phyloP scores from a whole-genome alignment of 257 asterid species.

The Nicotiana noctiflora region DNA sequence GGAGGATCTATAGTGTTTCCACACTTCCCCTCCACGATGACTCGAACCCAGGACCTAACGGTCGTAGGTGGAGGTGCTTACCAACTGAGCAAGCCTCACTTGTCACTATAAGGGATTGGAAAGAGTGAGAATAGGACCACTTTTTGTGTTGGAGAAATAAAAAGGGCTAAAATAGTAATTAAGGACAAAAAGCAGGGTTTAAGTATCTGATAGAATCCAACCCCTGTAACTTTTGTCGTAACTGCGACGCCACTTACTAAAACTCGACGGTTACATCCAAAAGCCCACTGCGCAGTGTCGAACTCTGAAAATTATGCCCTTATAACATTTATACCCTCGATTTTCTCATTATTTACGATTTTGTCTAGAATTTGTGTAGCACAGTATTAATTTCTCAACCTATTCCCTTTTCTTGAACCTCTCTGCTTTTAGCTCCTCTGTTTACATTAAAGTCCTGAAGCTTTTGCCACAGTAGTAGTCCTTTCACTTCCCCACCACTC shows the following conservation, averaged over 20 bases:
- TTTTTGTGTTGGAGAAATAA: neutral
- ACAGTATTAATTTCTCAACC: neutral
- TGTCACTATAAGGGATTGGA: no score
- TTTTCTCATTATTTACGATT: neutral
- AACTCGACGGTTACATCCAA: slow-evolving; percentile 6
- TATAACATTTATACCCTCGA: neutral
- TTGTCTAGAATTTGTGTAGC: neutral
- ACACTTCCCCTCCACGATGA: no score
- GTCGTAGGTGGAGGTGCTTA: no score
- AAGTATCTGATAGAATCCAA: neutral
- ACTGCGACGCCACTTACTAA: slow-evolving; percentile 6
- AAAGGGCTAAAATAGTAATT: slow-evolving; percentile 9
- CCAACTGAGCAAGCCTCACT: no score
- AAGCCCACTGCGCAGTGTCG: neutral
- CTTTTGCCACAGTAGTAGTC: neutral
- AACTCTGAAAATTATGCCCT: neutral
- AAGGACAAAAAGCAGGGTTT: neutral
- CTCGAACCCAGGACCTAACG: no score
- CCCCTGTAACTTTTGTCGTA: neutral
- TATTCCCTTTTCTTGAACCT: neutral
- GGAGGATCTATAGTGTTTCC: no score
- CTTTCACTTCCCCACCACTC: no score
- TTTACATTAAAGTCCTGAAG: neutral
- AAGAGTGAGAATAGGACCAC: neutral
- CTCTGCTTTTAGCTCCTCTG: slow-evolving; percentile 1